Evolutionary conservation across 2,329 filamentous ascomycete genomes (phyloP).

Genomic region (Dactylellina sp.): DNA sequence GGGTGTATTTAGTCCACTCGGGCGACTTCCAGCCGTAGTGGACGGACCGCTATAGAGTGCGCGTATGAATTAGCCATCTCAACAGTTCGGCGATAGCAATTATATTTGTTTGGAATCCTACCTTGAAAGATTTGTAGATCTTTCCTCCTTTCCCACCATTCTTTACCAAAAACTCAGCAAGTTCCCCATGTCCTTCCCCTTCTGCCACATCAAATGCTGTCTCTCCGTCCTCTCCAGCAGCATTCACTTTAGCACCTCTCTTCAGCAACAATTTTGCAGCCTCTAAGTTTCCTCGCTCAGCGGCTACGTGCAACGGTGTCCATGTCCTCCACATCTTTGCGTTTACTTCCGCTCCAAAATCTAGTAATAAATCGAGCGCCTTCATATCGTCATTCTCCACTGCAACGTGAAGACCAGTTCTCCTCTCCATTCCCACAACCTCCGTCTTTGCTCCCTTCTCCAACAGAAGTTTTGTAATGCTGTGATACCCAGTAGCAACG

Average conservation of each 20-base stretch:
- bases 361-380: conserved; percentile 40
- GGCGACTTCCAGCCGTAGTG: conserved; percentile 52
- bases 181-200: conserved; percentile 32
- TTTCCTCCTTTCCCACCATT: conserved; percentile 50
- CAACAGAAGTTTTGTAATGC: conserved; percentile 30
- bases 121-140: conserved; percentile 46
- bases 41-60: conserved; percentile 31
- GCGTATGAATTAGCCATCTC: conserved; percentile 6
- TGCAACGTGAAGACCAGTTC: conserved; percentile 30
- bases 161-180: conserved; percentile 32
- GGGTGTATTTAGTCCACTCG: conserved; percentile 40
- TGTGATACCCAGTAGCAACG: conserved; percentile 22
- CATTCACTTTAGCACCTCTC: conserved; percentile 35
- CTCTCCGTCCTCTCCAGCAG: conserved; percentile 48
- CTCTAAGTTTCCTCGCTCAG: conserved; percentile 33
- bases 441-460: conserved; percentile 38
- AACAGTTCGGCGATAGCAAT: not conserved
- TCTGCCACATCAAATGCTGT: conserved; percentile 40
- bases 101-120: not conserved
- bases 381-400: conserved; percentile 36
- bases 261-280: conserved; percentile 26
- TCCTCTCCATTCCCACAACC: conserved; percentile 44
- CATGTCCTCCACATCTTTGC: conserved; percentile 55
- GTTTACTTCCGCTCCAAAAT: conserved; percentile 46
- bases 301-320: conserved; percentile 46